Conservation (phyloP, 179 eudicot species). For the Vitellaria paradoxa region DNA sequence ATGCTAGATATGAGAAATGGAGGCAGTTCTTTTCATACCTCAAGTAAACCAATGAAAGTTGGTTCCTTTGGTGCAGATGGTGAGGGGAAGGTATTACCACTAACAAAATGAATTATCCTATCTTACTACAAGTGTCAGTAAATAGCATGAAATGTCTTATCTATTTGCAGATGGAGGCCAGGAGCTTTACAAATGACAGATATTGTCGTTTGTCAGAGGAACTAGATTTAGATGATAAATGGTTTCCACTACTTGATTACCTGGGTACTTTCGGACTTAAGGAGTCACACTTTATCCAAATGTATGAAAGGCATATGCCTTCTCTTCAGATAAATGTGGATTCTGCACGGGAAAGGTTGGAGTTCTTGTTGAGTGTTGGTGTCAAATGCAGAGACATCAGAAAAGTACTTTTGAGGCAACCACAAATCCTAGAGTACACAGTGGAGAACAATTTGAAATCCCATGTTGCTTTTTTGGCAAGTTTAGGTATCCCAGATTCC, state of each 20-base stretch:
- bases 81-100: constrained; percentile 45
- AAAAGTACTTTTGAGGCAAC: constrained; percentile 80
- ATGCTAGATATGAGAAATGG: neutral
- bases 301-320: constrained; percentile 82
- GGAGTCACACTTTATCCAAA: constrained; percentile 77
- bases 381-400: constrained; percentile 79
- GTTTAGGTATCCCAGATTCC: constrained; percentile 77
- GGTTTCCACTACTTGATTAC: constrained; percentile 91
- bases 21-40: constrained; percentile 1
- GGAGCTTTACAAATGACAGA: constrained; percentile 43
- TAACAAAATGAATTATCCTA: constrained; percentile 13
- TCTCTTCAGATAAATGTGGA: constrained; percentile 68
- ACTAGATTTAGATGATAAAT: constrained; percentile 70
- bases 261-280: constrained; percentile 79
- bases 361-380: constrained; percentile 69
- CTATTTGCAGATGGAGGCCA: constrained; percentile 49
- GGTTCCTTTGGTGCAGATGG: constrained; percentile 26
- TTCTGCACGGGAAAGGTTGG: constrained; percentile 81
- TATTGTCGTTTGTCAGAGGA: constrained; percentile 68
- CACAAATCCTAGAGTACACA: constrained; percentile 81
- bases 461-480: constrained; percentile 71
- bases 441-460: constrained; percentile 82
- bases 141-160: constrained; percentile 15
- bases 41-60: constrained; percentile 19
- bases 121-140: constrained; percentile 15